Evolutionary conservation across 257 asterid species (phyloP).

Genomic region (Haberlea rhodopensis): DNA sequence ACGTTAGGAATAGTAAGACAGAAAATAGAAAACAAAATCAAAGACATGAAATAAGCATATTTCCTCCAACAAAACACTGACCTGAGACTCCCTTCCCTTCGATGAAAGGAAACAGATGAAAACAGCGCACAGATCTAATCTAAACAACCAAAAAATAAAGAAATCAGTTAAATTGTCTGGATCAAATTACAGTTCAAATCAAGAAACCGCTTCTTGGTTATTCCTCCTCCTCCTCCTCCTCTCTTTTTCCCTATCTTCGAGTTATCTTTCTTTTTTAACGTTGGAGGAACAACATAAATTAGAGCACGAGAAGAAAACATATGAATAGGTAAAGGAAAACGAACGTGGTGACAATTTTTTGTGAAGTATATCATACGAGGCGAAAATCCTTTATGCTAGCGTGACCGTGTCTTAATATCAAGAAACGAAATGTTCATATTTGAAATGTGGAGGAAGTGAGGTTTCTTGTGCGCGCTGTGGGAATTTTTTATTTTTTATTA

Average conservation of each 20-base stretch:
- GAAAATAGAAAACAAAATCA: constrained; percentile 3
- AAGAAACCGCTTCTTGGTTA: constrained; percentile 6
- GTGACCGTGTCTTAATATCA: constrained; percentile 11
- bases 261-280: constrained; percentile 29
- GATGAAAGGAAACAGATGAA: constrained; percentile 24
- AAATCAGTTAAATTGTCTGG: constrained; percentile 28
- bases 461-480: neutral
- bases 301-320: constrained; percentile 10
- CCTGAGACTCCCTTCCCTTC: constrained; percentile 36
- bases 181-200: constrained; percentile 29
- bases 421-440: neutral
- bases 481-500: too few relatives aligned
- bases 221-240: constrained; percentile 17
- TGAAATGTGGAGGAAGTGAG: neutral
- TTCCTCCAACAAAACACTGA: constrained; percentile 29
- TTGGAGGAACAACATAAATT: constrained; percentile 18
- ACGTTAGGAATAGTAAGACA: constrained; percentile 26
- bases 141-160: constrained; percentile 18
- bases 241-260: constrained; percentile 15
- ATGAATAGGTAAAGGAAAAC: constrained; percentile 20
- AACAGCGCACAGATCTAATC: constrained; percentile 62
- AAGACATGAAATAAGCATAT: neutral
- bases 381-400: constrained; percentile 23
- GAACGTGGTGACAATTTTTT: constrained; percentile 22
- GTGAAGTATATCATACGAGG: constrained; percentile 30